phyloP scores from a whole-genome alignment of 2,329 filamentous ascomycete species.

The Cordyceps pruinosa region DNA sequence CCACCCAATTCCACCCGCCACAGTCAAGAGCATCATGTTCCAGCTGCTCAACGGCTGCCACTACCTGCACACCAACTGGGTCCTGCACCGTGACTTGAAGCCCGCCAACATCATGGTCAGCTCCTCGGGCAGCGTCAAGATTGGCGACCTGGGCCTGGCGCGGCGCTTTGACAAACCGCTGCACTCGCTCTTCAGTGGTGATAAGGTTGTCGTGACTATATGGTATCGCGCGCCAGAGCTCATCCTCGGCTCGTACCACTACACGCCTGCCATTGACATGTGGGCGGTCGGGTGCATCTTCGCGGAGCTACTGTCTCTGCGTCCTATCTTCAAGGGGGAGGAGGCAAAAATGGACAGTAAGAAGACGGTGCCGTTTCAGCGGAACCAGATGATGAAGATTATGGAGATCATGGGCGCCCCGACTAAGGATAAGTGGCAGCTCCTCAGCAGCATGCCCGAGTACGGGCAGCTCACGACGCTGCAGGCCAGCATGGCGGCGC shows the following conservation, averaged over 20 bases:
- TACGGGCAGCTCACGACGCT: slow-evolving; percentile 61
- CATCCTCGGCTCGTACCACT: slow-evolving; percentile 86
- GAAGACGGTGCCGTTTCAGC: slow-evolving; percentile 93
- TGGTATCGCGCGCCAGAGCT: slow-evolving; percentile 97
- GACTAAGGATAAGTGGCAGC: slow-evolving; percentile 80
- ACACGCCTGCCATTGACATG: slow-evolving; percentile 93
- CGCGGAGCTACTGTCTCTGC: slow-evolving; percentile 79
- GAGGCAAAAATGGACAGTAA: slow-evolving; percentile 99
- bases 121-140: slow-evolving; percentile 80
- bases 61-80: slow-evolving; percentile 95
- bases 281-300: slow-evolving; percentile 99
- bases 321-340: slow-evolving; percentile 96
- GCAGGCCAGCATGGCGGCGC: slow-evolving; percentile 38
- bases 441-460: slow-evolving; percentile 80
- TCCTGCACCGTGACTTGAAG: slow-evolving; percentile 92
- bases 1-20: slow-evolving; percentile 79
- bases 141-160: slow-evolving; percentile 88
- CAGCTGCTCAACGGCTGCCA: slow-evolving; percentile 91
- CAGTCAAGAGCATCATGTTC: slow-evolving; percentile 90
- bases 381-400: slow-evolving; percentile 98
- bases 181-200: slow-evolving; percentile 83
- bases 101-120: slow-evolving; percentile 99
- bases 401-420: slow-evolving; percentile 93
- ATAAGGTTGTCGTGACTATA: slow-evolving; percentile 98
- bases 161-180: slow-evolving; percentile 91